Evolutionary conservation across 1,139 yeast species (phyloP).

Genomic region (Hemisphaericaspora subhashii): DNA sequence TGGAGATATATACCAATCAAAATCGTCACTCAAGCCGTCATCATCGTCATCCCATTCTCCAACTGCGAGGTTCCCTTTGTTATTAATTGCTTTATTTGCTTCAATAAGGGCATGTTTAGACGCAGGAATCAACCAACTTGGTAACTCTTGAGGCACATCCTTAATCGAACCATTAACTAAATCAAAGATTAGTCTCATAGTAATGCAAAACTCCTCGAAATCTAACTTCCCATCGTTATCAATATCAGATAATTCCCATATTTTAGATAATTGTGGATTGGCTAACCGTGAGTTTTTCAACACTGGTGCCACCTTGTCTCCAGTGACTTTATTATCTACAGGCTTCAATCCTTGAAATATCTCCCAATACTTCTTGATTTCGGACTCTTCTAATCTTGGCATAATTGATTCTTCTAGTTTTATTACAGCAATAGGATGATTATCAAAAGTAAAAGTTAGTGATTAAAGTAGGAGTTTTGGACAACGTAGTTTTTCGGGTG

Average conservation of each 20-base stretch:
- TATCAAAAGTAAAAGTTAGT: too few relatives aligned
- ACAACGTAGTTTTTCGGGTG: too few relatives aligned
- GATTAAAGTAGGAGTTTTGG: not conserved
- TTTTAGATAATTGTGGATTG: conserved; percentile 70
- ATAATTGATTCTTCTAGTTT: too few relatives aligned
- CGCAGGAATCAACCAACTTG: conserved; percentile 90
- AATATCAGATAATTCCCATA: conserved; percentile 93
- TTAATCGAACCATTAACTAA: conserved; percentile 72
- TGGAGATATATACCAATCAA: conserved; percentile 97
- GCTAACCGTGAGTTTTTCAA: conserved; percentile 84
- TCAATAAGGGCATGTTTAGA: conserved; percentile 81
- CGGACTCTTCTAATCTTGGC: conserved; percentile 88
- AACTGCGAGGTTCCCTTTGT: conserved; percentile 29
- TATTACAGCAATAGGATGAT: too few relatives aligned
- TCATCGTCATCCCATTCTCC: conserved; percentile 51
- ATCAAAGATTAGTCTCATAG: conserved; percentile 93
- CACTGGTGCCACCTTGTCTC: conserved; percentile 83
- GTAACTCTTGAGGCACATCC: conserved; percentile 68
- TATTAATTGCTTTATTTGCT: conserved; percentile 67
- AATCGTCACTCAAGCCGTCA: conserved; percentile 63
- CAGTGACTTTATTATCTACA: conserved; percentile 70
- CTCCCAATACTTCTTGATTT: conserved; percentile 95
- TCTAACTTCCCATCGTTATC: conserved; percentile 90
- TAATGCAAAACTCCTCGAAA: conserved; percentile 95
- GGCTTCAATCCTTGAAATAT: conserved; percentile 90